Evolutionary conservation across 257 asterid species (phyloP), one percentile per base, ranked within the genome.

Genomic region (Ocimum tenuiflorum): DNA sequence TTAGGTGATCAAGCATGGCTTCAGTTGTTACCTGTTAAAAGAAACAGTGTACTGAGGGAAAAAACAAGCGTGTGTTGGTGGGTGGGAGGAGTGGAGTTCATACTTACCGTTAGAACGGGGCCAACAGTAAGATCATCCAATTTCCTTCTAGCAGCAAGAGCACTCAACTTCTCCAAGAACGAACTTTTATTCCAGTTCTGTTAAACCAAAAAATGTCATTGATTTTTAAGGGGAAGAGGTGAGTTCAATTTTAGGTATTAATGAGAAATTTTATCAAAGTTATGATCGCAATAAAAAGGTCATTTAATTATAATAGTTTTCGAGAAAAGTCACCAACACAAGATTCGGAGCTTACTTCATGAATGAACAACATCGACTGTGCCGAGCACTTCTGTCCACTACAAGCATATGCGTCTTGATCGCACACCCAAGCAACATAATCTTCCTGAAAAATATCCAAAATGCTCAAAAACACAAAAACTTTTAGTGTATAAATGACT

Each of bases 381-480:
- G 97, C 97, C 0, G 97, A 92, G 78, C 99, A 92, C 77, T 92
- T 92, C 74, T 89, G 99, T 36, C 99, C 99, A 29, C 96, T 92
- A 59, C 99, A 92, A 13, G 99, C 99, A 69, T 88, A 92, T 7
- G 97, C 99, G 52, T 92, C 99, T 83, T 89, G 99, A 80, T 92
- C 99, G 72, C 97, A 89, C 27, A 92, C 97, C 99, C 96, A 92
- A 12, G 99, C 91, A 69, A 88, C 84, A 65, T 89, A 89, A 65
- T 89, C 95, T 67, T 84, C 94, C 99, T 89, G 73, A n/a, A 42
- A 35, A 62, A 53, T 0, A 18, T 8, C 9, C 12, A 29, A 60
- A 53, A 64, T 6, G 51, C 1, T 18, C 39, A 19, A 38, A 27
- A 15, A 11, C 31, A 36, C 18, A 36, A 18, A 11, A 18, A 15